phyloP scores from a whole-genome alignment of 176 grass and related monocot species.

The Otatea glauca region DNA sequence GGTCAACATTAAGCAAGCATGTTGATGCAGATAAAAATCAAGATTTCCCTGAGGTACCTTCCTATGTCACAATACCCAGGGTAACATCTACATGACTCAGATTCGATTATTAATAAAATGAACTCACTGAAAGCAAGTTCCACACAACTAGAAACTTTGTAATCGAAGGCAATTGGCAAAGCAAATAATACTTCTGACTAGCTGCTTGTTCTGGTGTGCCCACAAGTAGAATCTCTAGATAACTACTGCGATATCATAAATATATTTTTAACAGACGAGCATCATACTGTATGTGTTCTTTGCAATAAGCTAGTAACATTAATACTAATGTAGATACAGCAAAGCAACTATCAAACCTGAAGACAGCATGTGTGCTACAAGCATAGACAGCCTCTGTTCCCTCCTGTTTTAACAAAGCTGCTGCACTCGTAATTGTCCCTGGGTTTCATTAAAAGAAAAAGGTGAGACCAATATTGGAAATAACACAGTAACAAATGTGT shows the following conservation, averaged over 20 bases:
- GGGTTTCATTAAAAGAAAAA: constrained; percentile 7
- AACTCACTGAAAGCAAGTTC: background rate
- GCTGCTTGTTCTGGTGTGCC: background rate
- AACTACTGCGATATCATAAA: background rate
- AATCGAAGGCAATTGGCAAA: background rate
- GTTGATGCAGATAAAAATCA: background rate
- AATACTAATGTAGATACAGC: background rate
- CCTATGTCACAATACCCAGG: background rate
- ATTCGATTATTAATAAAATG: background rate
- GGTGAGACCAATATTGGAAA: constrained; percentile 4
- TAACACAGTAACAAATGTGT: background rate
- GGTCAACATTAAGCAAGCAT: background rate
- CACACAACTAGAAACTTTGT: background rate
- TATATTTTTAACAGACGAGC: background rate
- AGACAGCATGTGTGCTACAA: constrained; percentile 97
- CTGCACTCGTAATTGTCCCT: constrained; percentile 91
- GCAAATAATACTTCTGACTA: background rate
- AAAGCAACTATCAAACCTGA: constrained; percentile 65
- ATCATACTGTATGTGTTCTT: background rate
- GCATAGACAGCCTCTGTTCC: constrained; percentile 96
- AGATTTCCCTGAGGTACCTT: background rate
- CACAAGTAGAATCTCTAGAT: background rate
- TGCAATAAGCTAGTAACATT: background rate
- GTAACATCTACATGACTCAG: background rate
- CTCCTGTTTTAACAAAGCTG: constrained; percentile 84